Evolutionary conservation across 352 stramenopile genomes (phyloP), one percentile per base, ranked within the genome.

Genomic region (Phytopythium mirpurense): DNA sequence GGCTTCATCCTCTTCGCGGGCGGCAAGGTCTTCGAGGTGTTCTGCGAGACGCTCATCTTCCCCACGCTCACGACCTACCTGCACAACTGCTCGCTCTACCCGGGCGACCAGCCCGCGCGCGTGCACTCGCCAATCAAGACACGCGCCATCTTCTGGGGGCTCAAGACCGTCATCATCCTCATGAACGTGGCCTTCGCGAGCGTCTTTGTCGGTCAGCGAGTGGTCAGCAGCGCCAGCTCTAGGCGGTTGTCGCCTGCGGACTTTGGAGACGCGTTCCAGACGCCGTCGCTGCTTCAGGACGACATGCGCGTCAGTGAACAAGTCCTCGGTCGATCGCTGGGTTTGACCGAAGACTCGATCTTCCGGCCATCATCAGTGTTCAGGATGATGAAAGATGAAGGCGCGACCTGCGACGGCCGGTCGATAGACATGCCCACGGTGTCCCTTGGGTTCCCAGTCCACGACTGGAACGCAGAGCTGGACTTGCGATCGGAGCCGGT

Each of bases 111-210:
- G 53, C 74, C 74, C 46, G 68, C 67, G n/a, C 68, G 71, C n/a
- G 60, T 71, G 54, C 60, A 73, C 36, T 82, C 71, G 37, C 59
- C 53, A 21, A 51, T 68, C 23, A 85, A 85, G 57, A 54, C 43
- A 10, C 66, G 67, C 32, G 53, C 51, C 41, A 81, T 85, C 37
- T 83, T 85, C 42, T 85, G 74, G 74, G 74, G 68, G 0, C 63
- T 85, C 42, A 80, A 78, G 65, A 73, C 67, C 24, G 65, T 83
- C 15, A 67, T 82, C 46, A 83, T 85, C 59, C 65, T 83, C 60
- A 80, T 85, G 74, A 85, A 83, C 49, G 69, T 85, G 18, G 71
- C 71, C 24, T 77, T 74, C 19, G 68, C 69, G 5, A 83, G 71
- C 74, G 63, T 85, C 27, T 85, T 72, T 51, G 67, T 86, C n/a